These are phyloP conservation scores for Umbelopsis ramanniana DNA, from an alignment of 192 early-diverging fungal species.

Conservation along the genomic window DNA sequence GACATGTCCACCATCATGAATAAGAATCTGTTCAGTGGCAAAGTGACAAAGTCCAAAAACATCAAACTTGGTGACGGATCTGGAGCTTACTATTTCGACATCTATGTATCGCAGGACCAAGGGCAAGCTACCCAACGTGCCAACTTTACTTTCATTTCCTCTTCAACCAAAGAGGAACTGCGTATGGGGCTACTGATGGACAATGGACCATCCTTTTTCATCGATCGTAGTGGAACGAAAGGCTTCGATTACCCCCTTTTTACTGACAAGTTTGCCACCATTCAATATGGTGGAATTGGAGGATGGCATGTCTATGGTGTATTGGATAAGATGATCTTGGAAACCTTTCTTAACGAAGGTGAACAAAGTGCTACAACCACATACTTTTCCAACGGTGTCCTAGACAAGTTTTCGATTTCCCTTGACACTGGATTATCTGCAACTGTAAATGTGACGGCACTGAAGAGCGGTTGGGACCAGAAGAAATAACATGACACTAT, in stretches of 20 bases:
- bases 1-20: not conserved
- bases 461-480: not conserved
- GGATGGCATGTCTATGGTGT: not conserved
- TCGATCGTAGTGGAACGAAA: not conserved
- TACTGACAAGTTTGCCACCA: not conserved
- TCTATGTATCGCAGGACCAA: not conserved
- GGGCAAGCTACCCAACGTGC: not conserved
- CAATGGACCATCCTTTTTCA: not conserved
- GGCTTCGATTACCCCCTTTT: not conserved
- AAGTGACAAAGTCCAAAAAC: not conserved
- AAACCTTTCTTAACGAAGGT: not conserved
- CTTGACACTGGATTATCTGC: not conserved
- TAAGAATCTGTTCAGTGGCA: not conserved
- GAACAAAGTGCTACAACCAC: not conserved
- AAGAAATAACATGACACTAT: no score
- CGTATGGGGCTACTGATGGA: not conserved
- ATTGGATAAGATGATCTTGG: not conserved
- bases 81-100: not conserved
- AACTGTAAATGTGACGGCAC: not conserved
- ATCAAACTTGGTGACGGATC: not conserved
- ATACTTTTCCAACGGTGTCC: not conserved
- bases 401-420: not conserved
- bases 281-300: not conserved
- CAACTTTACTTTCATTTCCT: not conserved
- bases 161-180: not conserved